Evolutionary conservation across 495 filamentous ascomycete genomes (phyloP).

Genomic region (Margaritispora aquatica): DNA sequence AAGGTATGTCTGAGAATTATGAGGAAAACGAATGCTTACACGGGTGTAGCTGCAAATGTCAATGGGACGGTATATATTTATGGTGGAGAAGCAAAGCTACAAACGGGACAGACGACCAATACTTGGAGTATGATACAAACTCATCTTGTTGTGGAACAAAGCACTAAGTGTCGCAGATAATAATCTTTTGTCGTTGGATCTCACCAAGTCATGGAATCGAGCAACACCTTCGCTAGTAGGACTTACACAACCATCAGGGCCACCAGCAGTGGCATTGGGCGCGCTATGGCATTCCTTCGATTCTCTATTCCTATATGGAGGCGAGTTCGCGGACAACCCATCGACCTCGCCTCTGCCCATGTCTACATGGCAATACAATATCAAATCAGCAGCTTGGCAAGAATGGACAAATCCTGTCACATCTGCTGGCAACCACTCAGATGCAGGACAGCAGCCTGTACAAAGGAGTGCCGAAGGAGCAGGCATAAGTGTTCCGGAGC

Average conservation of each 20-base stretch:
- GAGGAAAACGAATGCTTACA: background rate
- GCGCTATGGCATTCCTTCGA: conserved; percentile 66
- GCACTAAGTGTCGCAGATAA: conserved; percentile 46
- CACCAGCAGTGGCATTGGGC: conserved; percentile 62
- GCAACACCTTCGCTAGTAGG: conserved; percentile 50
- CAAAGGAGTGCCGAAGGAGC: conserved; percentile 66
- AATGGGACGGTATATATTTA: conserved; percentile 75
- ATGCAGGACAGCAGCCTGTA: conserved; percentile 41
- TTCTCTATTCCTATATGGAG: conserved; percentile 65
- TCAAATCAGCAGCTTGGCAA: conserved; percentile 50
- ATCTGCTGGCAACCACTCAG: conserved; percentile 50
- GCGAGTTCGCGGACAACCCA: conserved; percentile 59
- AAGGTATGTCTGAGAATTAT: conserved; percentile 45
- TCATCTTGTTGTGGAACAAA: background rate
- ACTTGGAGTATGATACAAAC: conserved; percentile 59
- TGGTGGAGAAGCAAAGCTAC: conserved; percentile 53
- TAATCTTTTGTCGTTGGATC: conserved; percentile 58
- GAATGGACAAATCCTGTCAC: conserved; percentile 51
- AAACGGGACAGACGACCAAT: conserved; percentile 43
- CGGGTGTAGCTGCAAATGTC: conserved; percentile 30
- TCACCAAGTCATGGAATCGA: conserved; percentile 63
- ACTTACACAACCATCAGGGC: conserved; percentile 59
- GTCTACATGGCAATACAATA: conserved; percentile 62
- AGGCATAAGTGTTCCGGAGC: conserved; percentile 57
- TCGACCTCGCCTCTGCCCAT: conserved; percentile 41